Evolutionary conservation across 2,329 filamentous ascomycete species (phyloP).

Genomic region (Talaromyces sp.): DNA sequence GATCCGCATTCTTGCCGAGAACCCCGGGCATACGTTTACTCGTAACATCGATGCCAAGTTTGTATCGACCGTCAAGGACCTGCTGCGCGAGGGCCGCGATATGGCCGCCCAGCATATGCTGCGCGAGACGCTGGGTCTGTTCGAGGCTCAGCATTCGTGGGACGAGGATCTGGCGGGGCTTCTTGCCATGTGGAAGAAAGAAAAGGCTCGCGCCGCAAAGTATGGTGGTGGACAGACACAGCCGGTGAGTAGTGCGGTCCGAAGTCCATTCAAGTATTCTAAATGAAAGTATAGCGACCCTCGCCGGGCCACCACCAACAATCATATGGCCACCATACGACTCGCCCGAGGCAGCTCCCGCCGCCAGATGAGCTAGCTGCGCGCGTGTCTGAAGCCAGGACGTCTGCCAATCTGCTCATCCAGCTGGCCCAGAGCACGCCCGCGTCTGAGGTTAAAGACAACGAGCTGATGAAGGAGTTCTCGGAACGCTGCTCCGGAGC

Average conservation of each 20-base stretch:
- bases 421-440: conserved; percentile 87
- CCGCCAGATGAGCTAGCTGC: conserved; percentile 69
- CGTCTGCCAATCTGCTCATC: conserved; percentile 83
- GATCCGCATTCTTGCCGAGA: conserved; percentile 82
- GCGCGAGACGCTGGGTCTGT: conserved; percentile 75
- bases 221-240: conserved; percentile 4
- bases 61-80: conserved; percentile 64
- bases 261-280: neutral
- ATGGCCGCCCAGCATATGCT: conserved; percentile 76
- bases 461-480: conserved; percentile 92
- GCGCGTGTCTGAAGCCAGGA: conserved; percentile 82
- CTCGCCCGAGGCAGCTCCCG: conserved; percentile 50
- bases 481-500: conserved; percentile 77
- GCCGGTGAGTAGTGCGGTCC: conserved; percentile 17
- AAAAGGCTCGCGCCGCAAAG: conserved; percentile 62
- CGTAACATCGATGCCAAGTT: conserved; percentile 84
- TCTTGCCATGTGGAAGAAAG: conserved; percentile 81
- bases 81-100: conserved; percentile 67
- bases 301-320: conserved; percentile 14
- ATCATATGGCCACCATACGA: conserved; percentile 5
- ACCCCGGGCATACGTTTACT: conserved; percentile 87
- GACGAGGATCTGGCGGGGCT: conserved; percentile 69
- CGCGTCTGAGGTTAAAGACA: conserved; percentile 64
- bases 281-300: conserved; percentile 5
- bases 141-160: conserved; percentile 64